A percentile compares a stretch with the other conserved stretches of the same genome.
phyloP scores from a whole-genome alignment of 371 early-diverging fungal species.

The Mucor circinelloides region DNA sequence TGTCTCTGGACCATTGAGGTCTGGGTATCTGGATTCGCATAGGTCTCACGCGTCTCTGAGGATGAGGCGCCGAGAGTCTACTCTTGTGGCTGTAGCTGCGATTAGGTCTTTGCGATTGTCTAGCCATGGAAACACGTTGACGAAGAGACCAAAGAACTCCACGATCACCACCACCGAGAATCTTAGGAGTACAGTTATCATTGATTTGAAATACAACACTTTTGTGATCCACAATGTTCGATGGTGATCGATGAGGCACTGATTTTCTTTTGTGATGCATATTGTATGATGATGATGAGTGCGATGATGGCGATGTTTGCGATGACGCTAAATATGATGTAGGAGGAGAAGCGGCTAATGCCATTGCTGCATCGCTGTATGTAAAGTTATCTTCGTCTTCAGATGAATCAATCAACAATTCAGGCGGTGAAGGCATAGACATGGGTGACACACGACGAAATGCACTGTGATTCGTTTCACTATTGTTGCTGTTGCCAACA shows the following conservation, averaged over 20 bases:
- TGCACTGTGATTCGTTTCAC: conserved; percentile 18
- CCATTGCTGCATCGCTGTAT: neutral
- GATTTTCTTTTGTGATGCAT: conserved; percentile 11
- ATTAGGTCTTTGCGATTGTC: neutral
- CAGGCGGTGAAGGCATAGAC: conserved; percentile 40
- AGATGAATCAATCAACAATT: conserved; percentile 32
- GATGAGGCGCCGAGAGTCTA: conserved; percentile 21
- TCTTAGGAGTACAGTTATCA: neutral
- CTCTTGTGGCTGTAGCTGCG: conserved; percentile 1
- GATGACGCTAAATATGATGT: neutral
- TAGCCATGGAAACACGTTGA: conserved; percentile 20
- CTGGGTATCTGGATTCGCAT: conserved; percentile 28
- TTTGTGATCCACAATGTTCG: conserved; percentile 10
- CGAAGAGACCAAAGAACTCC: conserved; percentile 25
- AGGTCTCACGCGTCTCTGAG: conserved; percentile 22
- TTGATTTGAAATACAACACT: conserved; percentile 26
- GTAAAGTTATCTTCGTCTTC: conserved; percentile 25
- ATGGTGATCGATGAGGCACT: conserved; percentile 27
- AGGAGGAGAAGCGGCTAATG: conserved; percentile 2
- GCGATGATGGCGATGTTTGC: neutral
- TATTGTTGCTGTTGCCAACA: neutral
- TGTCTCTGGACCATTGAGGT: conserved; percentile 19
- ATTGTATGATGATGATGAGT: neutral
- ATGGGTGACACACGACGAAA: conserved; percentile 26
- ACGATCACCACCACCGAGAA: conserved; percentile 2